Conservation (phyloP, 1,284 basidiomycete genomes). For the Marasmius tenuissimus region DNA sequence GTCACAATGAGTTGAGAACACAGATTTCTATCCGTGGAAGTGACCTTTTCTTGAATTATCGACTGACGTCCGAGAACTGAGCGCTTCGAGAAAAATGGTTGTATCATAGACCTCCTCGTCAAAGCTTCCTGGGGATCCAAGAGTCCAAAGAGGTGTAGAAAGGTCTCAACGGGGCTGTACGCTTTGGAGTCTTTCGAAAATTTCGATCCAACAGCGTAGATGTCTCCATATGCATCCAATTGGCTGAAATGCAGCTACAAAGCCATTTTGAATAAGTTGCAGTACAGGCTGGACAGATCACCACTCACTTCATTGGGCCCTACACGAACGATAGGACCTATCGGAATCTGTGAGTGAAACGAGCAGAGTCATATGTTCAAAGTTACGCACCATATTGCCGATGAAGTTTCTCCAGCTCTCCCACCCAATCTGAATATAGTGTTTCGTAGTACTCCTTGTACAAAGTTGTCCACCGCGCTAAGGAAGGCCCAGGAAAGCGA, state of each 20-base stretch:
- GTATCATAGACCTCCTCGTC: neutral
- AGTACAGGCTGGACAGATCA: neutral
- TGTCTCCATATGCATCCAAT: conserved; percentile 24
- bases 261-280: neutral
- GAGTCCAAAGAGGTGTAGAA: neutral
- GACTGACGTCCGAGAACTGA: neutral
- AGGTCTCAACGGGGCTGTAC: neutral
- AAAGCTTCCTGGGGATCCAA: neutral
- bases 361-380: neutral
- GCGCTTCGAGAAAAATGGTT: neutral
- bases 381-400: conserved; percentile 8
- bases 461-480: conserved; percentile 11
- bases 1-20: neutral
- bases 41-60: neutral
- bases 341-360: neutral
- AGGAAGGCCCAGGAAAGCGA: conserved; percentile 11
- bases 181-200: conserved; percentile 21
- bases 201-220: conserved; percentile 21
- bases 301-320: conserved; percentile 15
- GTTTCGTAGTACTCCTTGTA: conserved; percentile 14
- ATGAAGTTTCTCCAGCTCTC: conserved; percentile 11
- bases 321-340: conserved; percentile 17
- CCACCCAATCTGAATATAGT: conserved; percentile 7
- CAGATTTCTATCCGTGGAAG: no score
- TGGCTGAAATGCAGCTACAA: conserved; percentile 25